Conservation (phyloP, 2,329 filamentous ascomycete species). For the Saccharata proteae region DNA sequence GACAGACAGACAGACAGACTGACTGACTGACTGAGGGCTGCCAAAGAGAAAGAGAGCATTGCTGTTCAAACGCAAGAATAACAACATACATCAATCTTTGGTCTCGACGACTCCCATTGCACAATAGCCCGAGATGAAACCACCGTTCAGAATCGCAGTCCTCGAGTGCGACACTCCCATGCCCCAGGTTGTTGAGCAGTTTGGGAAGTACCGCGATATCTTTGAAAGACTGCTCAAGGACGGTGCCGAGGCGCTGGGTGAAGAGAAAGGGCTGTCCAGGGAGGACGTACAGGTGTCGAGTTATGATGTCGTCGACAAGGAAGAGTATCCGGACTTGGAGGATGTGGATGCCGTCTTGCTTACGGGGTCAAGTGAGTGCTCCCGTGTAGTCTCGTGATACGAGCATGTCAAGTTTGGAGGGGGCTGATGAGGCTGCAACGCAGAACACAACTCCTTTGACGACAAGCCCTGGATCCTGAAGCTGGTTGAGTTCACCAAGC, state of each 20-base stretch:
- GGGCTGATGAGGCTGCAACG: slow-evolving; percentile 4
- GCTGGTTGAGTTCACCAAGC: slow-evolving; percentile 55
- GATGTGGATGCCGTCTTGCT: slow-evolving; percentile 73
- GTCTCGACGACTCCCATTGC: too few species aligned
- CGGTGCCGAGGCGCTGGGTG: slow-evolving; percentile 37
- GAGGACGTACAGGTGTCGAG: slow-evolving; percentile 45
- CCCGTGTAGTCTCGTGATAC: slow-evolving; percentile 1
- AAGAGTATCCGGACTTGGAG: slow-evolving; percentile 60
- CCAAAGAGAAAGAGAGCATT: too few species aligned
- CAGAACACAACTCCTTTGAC: slow-evolving; percentile 62
- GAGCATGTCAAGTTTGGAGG: slow-evolving; percentile 15
- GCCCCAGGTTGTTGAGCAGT: slow-evolving; percentile 49
- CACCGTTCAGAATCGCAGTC: slow-evolving; percentile 61
- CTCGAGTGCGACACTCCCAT: slow-evolving; percentile 78
- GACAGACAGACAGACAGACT: too few species aligned
- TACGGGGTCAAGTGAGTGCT: slow-evolving; percentile 52
- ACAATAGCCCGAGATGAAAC: slow-evolving; percentile 24
- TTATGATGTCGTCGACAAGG: slow-evolving; percentile 58
- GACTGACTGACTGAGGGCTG: too few species aligned
- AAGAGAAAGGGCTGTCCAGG: slow-evolving; percentile 19
- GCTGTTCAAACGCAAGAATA: too few species aligned
- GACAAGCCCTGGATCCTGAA: slow-evolving; percentile 63
- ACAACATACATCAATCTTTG: too few species aligned
- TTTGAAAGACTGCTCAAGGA: slow-evolving; percentile 40
- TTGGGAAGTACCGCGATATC: slow-evolving; percentile 58